Percentiles rank a stretch among this genome's conserved stretches.
phyloP scores from a whole-genome alignment of 1,139 yeast genomes.

The Pneumocystis canis region DNA sequence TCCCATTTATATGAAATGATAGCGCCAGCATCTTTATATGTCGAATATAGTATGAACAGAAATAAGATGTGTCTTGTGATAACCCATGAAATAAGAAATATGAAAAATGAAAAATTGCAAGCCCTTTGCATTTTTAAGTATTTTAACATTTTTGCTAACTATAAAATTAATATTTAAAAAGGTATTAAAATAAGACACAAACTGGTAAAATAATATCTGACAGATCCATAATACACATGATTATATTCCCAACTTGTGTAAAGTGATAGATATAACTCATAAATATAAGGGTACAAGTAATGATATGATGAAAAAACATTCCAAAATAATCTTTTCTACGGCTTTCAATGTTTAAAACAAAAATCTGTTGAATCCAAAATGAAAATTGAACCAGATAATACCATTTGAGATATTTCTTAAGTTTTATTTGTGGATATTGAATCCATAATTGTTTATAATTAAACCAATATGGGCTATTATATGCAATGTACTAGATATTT shows the following conservation, averaged over 20 bases:
- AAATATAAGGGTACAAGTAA: constrained; percentile 50
- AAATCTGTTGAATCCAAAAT: constrained; percentile 68
- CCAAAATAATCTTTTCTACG: constrained; percentile 70
- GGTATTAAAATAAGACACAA: background rate
- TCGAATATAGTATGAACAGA: constrained; percentile 40
- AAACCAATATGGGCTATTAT: constrained; percentile 35
- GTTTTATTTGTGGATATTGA: constrained; percentile 60
- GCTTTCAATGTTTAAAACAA: constrained; percentile 62
- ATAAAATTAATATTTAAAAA: background rate
- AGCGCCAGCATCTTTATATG: constrained; percentile 19
- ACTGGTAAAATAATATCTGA: constrained; percentile 55
- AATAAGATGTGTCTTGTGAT: constrained; percentile 59
- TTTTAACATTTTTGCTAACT: constrained; percentile 57
- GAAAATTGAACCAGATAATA: constrained; percentile 63
- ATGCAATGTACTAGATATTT: constrained; percentile 2
- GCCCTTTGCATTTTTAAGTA: constrained; percentile 45
- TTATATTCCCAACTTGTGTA: constrained; percentile 64
- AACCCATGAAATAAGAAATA: constrained; percentile 59
- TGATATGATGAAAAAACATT: constrained; percentile 79
- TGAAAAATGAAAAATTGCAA: constrained; percentile 57
- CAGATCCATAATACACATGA: constrained; percentile 66
- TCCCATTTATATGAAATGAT: constrained; percentile 15
- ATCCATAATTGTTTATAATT: constrained; percentile 46
- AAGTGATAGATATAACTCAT: constrained; percentile 66
- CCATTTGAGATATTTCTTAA: constrained; percentile 36